Conservation (phyloP, 192 early-diverging fungal genomes). For the Diversispora epigaea region DNA sequence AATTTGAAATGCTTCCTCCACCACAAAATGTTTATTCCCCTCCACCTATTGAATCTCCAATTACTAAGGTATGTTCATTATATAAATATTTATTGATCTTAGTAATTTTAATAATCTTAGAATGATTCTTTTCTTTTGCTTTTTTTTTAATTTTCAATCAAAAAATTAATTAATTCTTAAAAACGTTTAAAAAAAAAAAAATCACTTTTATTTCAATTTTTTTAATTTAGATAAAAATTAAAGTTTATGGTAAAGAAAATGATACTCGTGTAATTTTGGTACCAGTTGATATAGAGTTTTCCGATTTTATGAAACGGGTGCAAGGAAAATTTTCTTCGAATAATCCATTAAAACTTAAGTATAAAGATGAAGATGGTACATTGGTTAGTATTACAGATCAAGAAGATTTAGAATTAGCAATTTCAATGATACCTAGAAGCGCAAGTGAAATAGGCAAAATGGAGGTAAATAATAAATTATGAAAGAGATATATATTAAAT, state of each 20-base stretch:
- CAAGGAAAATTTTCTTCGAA: slow-evolving; percentile 61
- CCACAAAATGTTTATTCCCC: slow-evolving; percentile 25
- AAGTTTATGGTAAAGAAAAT: slow-evolving; percentile 66
- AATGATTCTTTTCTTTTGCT: too few relatives aligned
- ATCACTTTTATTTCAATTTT: background rate
- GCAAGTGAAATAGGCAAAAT: slow-evolving; percentile 10
- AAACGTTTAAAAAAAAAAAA: too few relatives aligned
- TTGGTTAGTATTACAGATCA: slow-evolving; percentile 88
- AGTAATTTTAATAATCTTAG: background rate
- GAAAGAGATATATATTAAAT: too few relatives aligned
- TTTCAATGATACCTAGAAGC: background rate
- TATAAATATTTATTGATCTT: background rate
- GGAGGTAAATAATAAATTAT: slow-evolving; percentile 19
- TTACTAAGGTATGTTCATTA: background rate
- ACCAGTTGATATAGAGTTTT: slow-evolving; percentile 47
- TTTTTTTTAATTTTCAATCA: background rate
- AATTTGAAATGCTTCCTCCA: slow-evolving; percentile 38
- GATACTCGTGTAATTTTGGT: slow-evolving; percentile 58
- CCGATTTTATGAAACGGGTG: slow-evolving; percentile 53
- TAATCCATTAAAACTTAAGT: slow-evolving; percentile 63
- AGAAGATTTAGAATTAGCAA: slow-evolving; percentile 80
- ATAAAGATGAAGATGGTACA: slow-evolving; percentile 84
- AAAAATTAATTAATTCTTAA: background rate
- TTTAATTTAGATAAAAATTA: slow-evolving; percentile 50
- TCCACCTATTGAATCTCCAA: background rate